phyloP scores from a whole-genome alignment of 108 stramenopile species.

The Discostella stelligeroides region DNA sequence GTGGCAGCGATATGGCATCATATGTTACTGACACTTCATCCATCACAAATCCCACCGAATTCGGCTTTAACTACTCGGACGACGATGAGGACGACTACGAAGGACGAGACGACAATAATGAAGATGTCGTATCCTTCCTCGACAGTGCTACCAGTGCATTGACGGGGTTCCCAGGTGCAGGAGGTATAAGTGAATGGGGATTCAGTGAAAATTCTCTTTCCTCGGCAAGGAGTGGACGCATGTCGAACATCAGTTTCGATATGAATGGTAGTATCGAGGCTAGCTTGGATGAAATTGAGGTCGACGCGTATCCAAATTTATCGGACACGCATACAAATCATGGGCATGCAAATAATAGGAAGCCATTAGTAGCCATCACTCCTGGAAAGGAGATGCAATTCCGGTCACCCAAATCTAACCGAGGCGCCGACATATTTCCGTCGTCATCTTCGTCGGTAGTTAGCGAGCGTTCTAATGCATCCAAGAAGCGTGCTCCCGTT shows the following conservation, averaged over 20 bases:
- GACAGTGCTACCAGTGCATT: constrained; percentile 28
- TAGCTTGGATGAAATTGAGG: constrained; percentile 3
- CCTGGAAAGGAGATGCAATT: constrained; percentile 21
- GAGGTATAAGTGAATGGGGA: too few relatives aligned
- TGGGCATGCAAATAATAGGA: not conserved
- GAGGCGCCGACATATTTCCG: too few relatives aligned
- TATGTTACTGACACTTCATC: constrained; percentile 48
- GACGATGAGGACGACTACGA: too few relatives aligned
- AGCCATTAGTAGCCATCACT: constrained; percentile 2
- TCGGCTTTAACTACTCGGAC: constrained; percentile 21
- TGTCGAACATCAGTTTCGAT: constrained; percentile 14
- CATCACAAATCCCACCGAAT: constrained; percentile 35
- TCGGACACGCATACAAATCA: constrained; percentile 6
- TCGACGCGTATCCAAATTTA: too few relatives aligned
- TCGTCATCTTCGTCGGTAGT: constrained; percentile 18
- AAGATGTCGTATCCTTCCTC: constrained; percentile 32
- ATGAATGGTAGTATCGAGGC: constrained; percentile 22
- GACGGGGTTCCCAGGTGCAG: too few relatives aligned
- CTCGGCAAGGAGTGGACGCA: too few relatives aligned
- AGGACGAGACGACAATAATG: constrained; percentile 22
- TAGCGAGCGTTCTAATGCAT: constrained; percentile 25
- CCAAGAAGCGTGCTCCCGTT: constrained; percentile 43
- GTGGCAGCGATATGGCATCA: constrained; percentile 16
- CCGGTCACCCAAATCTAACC: constrained; percentile 16
- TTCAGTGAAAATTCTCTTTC: too few relatives aligned